Base-by-base conservation (phyloP, 257 asterid species). In the Solanum clarkiae region DNA sequence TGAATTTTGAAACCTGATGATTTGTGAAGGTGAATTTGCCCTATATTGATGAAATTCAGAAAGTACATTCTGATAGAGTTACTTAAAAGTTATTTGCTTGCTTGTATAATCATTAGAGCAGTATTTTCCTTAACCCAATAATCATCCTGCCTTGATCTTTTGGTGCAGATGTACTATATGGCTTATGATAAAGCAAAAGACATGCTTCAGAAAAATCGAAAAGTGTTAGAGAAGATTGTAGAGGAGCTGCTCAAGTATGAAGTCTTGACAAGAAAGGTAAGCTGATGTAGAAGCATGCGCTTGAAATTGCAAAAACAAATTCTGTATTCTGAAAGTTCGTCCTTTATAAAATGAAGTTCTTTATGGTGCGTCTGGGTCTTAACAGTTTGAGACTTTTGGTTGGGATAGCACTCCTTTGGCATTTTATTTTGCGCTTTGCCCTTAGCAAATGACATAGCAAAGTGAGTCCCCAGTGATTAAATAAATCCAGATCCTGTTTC, bases 221-320 rank as follows among this genome's bases (percentile, higher is more conserved):
- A 51, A 70, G 95, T 90, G 86, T 93, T 96, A 86, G 98, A 96
- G 92, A 93, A 92, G 86, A 90, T 96, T 87, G 99, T 94, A 74
- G 96, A 92, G 86, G 98, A 96, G 86, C 91, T 96, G 89, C 92
- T 96, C 18, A 91, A 94, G 86, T 92, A 86, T 74, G 99, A 96
- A 90, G 89, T 96, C 84, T 89, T 96, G 90, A 87, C 95, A 2
- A 97, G 97, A 89, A 95, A 94, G 95, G 99, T 94, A 92, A 89
- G 91, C 47, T 65, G 80, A 47, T 18, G 71, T 36, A 15, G 79
- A 56, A 51, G 18, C 18, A 18, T 57, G 72, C 12, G 59, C 80
- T 57, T 79, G 66, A 20, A 24, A 82, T 14, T 57, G 79, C 56
- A 70, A 53, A 56, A n/a, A 70, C 54, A 40, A 69, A 70, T 40